Base-by-base conservation (phyloP, 495 filamentous ascomycete species). In the Aspergillus kassunensis region DNA sequence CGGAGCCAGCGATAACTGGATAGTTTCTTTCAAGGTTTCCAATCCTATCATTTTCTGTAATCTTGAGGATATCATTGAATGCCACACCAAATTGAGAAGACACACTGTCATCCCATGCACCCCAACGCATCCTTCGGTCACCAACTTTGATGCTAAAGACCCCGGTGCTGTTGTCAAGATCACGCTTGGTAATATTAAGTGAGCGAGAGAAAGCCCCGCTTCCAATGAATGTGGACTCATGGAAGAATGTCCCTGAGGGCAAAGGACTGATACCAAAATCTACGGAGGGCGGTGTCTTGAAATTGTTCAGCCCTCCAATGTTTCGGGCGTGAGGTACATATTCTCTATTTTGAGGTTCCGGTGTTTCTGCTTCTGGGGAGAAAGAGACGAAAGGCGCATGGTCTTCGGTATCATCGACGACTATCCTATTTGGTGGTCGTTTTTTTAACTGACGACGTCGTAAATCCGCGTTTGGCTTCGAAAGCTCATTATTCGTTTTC, bases 191-290 rank as follows among this genome's bases (percentile, higher is more conserved):
- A 25, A 69, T 21, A 20, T 73, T 68, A 9, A 82, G 64, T 10
- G 76, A 82, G 44, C 71, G 77, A 31, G 61, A 60, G 44, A 95
- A 75, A 19, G 80, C 76, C 0, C 87, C 88, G 57, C 82, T 84
- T 13, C 91, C 90, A 43, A 95, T 75, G 43, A 95, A 78, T 10
- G 90, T 91, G 42, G 68, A 78, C 57, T 85, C 73, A 57, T 91
- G 88, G 57, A 95, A 93, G 65, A 78, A 93, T 1, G 84, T 85
- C 0, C 86, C 88, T 10, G 66, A 49, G 37, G 72, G 75, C 20
- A 95, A 68, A 21, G 89, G 85, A 34, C 71, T 74, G 24, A 90
- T 65, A 44, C 88, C 85, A 53, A 97, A 96, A 56, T 88, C 81
- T 11, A 84, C 74, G 0, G 88, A 79, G 60, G 95, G 96, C 19